phyloP scores from a whole-genome alignment of 768 basidiomycete genomes.

The Serendipita indica region DNA sequence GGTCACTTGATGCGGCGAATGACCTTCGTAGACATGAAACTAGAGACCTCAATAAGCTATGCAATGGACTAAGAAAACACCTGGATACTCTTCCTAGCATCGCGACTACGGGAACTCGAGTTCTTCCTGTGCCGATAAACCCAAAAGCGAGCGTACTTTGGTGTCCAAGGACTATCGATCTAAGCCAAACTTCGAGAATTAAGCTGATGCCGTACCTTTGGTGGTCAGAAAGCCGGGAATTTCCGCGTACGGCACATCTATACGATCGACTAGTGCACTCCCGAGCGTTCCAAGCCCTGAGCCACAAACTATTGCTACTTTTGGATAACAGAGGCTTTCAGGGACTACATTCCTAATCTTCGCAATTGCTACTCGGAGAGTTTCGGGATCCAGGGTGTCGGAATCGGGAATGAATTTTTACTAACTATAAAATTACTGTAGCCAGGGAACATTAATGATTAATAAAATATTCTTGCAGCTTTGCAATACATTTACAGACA shows the following conservation, averaged over 20 bases:
- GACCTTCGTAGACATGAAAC: constrained; percentile 74
- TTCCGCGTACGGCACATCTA: constrained; percentile 44
- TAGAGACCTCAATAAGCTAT: constrained; percentile 13
- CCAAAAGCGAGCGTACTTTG: constrained; percentile 72
- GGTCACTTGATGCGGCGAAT: constrained; percentile 50
- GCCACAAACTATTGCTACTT: constrained; percentile 75
- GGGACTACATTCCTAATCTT: too few species aligned
- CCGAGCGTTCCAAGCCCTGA: constrained; percentile 70
- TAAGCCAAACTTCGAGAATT: background rate
- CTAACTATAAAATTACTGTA: too few species aligned
- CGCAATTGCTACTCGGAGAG: too few species aligned
- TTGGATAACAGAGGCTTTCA: constrained; percentile 34
- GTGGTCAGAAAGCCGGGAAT: constrained; percentile 64
- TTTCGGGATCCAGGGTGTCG: too few species aligned
- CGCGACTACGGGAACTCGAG: constrained; percentile 63
- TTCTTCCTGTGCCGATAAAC: constrained; percentile 38
- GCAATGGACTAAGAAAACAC: background rate
- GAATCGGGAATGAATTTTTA: too few species aligned
- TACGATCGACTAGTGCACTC: constrained; percentile 16
- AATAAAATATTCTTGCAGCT: too few species aligned
- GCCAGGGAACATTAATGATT: too few species aligned
- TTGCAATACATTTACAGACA: too few species aligned
- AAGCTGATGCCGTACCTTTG: constrained; percentile 39
- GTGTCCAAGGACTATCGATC: constrained; percentile 52
- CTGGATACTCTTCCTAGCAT: constrained; percentile 69